A percentile compares a stretch with the other conserved stretches of the same genome.
Evolutionary conservation across 1,139 yeast genomes (phyloP).

Genomic region (Debaryomyces udenii): DNA sequence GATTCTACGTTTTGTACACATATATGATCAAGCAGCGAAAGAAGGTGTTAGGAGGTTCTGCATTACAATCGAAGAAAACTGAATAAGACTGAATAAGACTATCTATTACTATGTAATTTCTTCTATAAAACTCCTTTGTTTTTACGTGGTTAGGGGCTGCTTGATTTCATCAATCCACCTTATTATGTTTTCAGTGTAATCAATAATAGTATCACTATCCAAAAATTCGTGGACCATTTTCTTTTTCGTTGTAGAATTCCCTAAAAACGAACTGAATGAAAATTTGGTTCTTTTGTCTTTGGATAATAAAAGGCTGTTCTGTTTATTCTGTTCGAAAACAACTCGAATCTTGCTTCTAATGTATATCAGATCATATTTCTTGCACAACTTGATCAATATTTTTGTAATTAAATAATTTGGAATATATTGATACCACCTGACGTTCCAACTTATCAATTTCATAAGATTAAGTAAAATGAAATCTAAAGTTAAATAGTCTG

Average conservation of each 20-base stretch:
- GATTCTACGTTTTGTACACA: constrained; percentile 79
- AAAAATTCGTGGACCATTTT: constrained; percentile 28
- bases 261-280: constrained; percentile 20
- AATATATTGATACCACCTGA: constrained; percentile 46
- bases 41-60: constrained; percentile 53
- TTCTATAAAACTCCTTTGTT: constrained; percentile 1
- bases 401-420: constrained; percentile 37
- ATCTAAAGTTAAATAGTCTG: constrained; percentile 38
- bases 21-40: constrained; percentile 90
- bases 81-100: constrained; percentile 21
- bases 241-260: constrained; percentile 14
- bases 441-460: constrained; percentile 42
- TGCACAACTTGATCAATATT: constrained; percentile 32
- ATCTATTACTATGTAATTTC: constrained; percentile 1
- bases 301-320: constrained; percentile 16
- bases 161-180: constrained; percentile 33
- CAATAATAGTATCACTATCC: constrained; percentile 38
- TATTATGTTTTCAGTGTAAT: constrained; percentile 34
- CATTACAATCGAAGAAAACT: constrained; percentile 18
- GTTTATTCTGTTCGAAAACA: constrained; percentile 38
- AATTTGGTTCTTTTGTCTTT: constrained; percentile 16
- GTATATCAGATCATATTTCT: constrained; percentile 35
- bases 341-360: constrained; percentile 36
- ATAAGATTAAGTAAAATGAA: constrained; percentile 37
- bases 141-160: background rate